Percentiles rank a stretch among this genome's conserved stretches.
Conservation (phyloP, 192 early-diverging fungal species). For the Geranomyces michiganensis region DNA sequence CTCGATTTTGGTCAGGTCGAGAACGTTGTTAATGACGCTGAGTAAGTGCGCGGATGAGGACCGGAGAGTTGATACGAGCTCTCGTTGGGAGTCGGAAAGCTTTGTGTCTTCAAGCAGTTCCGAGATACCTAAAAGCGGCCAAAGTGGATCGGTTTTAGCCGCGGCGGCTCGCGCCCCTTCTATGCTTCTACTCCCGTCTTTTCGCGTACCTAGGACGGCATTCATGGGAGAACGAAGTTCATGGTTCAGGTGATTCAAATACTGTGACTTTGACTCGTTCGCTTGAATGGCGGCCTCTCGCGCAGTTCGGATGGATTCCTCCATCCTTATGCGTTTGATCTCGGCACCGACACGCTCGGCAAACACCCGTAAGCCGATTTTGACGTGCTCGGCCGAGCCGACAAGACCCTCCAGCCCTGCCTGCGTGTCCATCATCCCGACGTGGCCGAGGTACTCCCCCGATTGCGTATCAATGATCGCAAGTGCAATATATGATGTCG, state of each 20-base stretch:
- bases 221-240: constrained; percentile 15
- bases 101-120: constrained; percentile 19
- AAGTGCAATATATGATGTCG: constrained; percentile 9
- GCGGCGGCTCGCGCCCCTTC: no score
- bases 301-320: background rate
- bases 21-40: constrained; percentile 19
- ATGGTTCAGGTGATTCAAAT: constrained; percentile 14
- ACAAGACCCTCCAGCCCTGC: constrained; percentile 5
- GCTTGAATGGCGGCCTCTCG: constrained; percentile 3
- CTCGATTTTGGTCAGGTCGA: constrained; percentile 29
- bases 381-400: constrained; percentile 18
- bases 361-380: constrained; percentile 21
- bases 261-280: constrained; percentile 3
- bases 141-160: no score
- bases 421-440: constrained; percentile 20
- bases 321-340: constrained; percentile 17
- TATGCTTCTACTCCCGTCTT: no score
- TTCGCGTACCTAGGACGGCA: constrained; percentile 15
- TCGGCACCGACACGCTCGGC: constrained; percentile 28
- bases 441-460: constrained; percentile 16
- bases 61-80: background rate
- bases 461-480: constrained; percentile 18
- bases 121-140: background rate
- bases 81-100: background rate
- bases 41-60: constrained; percentile 10